Conservation (phyloP, 495 filamentous ascomycete genomes). For the Penicillium chermesinum region DNA sequence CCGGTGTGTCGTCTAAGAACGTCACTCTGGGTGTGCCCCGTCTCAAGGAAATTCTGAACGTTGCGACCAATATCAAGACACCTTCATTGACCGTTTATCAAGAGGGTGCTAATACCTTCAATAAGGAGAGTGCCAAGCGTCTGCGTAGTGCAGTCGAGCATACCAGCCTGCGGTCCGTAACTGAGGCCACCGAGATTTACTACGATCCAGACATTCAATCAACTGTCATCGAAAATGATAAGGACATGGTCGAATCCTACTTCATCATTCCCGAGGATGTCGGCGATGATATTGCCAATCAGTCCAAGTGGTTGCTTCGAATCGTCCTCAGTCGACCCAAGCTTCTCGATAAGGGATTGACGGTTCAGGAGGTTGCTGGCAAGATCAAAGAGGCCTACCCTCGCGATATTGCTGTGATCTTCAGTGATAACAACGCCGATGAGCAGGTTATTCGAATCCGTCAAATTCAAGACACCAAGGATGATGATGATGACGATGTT, state of each 20-base stretch:
- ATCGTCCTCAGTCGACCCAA: constrained; percentile 89
- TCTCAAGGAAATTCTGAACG: constrained; percentile 98
- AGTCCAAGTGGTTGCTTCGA: constrained; percentile 93
- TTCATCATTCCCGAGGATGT: constrained; percentile 89
- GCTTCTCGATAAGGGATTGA: constrained; percentile 89
- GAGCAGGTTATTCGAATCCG: constrained; percentile 92
- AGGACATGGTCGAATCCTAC: constrained; percentile 93
- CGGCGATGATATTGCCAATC: constrained; percentile 61
- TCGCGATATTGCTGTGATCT: constrained; percentile 86
- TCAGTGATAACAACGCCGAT: constrained; percentile 97
- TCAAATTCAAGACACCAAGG: constrained; percentile 64
- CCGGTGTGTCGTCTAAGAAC: constrained; percentile 99
- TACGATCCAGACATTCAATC: constrained; percentile 88
- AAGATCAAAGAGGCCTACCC: constrained; percentile 83
- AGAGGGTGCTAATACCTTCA: constrained; percentile 46
- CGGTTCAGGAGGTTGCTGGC: constrained; percentile 85
- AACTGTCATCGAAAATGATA: constrained; percentile 81
- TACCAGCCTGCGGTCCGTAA: constrained; percentile 88
- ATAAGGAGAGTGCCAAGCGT: constrained; percentile 76
- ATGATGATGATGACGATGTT: constrained; percentile 71
- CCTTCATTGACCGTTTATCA: constrained; percentile 96
- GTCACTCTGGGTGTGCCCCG: constrained; percentile 97
- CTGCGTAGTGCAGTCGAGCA: constrained; percentile 88
- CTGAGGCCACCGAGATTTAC: constrained; percentile 88
- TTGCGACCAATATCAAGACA: constrained; percentile 96